phyloP scores from a whole-genome alignment of 306 rosid genomes.

The Cercis canadensis region DNA sequence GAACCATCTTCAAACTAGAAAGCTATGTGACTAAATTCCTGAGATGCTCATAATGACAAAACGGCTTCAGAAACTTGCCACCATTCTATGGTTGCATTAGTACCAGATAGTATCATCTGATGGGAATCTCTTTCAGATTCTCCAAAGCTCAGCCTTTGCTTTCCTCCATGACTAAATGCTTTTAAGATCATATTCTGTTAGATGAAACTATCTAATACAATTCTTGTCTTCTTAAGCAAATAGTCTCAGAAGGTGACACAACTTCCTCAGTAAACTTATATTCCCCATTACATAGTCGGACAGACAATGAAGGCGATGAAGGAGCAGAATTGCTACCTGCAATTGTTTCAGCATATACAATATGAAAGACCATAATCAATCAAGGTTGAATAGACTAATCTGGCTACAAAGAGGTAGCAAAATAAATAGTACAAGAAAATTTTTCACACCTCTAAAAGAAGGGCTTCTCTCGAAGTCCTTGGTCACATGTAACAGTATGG shows the following conservation, averaged over 20 bases:
- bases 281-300: constrained; percentile 68
- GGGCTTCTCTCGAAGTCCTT: constrained; percentile 78
- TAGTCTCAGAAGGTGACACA: constrained; percentile 46
- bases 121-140: constrained; percentile 31
- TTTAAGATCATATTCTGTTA: constrained; percentile 12
- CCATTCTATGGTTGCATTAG: constrained; percentile 2
- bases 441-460: constrained; percentile 68
- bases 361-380: constrained; percentile 25
- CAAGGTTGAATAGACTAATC: constrained; percentile 17
- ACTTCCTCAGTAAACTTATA: constrained; percentile 64
- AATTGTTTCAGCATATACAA: constrained; percentile 27
- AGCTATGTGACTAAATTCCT: constrained; percentile 7
- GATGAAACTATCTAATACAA: constrained; percentile 50
- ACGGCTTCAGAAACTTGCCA: constrained; percentile 35
- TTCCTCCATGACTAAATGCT: constrained; percentile 25
- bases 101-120: constrained; percentile 21
- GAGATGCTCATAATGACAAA: constrained; percentile 22
- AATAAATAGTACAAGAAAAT: constrained; percentile 22
- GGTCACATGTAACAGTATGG: constrained; percentile 68
- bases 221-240: constrained; percentile 61
- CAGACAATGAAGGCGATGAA: constrained; percentile 65
- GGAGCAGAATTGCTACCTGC: constrained; percentile 55
- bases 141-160: constrained; percentile 7
- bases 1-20: constrained; percentile 40
- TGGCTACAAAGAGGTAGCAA: background rate